Conservation (phyloP, 2,329 filamentous ascomycete species). For the Sclerotinia subarctica region DNA sequence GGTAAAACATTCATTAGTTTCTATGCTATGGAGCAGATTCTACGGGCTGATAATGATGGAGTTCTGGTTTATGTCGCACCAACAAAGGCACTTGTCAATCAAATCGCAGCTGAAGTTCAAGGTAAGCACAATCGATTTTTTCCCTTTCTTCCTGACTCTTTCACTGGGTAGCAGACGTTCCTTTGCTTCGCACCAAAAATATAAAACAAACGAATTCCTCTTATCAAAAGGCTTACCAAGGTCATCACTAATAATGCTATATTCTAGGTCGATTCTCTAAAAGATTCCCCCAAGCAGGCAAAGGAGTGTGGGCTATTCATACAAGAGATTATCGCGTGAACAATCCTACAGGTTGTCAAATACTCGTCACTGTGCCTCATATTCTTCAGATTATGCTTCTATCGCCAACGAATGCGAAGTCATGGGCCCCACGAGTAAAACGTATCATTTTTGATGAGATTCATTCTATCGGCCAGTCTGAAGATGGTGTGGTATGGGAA, state of each 20-base stretch:
- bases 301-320: conserved; percentile 75
- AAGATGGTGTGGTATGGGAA: conserved; percentile 76
- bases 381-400: conserved; percentile 77
- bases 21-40: conserved; percentile 76
- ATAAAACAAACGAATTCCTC: not conserved
- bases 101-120: conserved; percentile 76
- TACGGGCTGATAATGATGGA: conserved; percentile 64
- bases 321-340: conserved; percentile 74
- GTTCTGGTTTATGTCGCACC: conserved; percentile 77
- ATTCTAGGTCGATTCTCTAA: conserved; percentile 60
- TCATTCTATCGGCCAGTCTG: conserved; percentile 73
- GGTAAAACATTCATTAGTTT: conserved; percentile 84
- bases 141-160: not conserved
- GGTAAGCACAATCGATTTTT: conserved; percentile 40
- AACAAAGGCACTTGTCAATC: conserved; percentile 78
- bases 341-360: conserved; percentile 67
- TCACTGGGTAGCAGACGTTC: not conserved
- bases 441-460: conserved; percentile 82
- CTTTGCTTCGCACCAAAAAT: not conserved
- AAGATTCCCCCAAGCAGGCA: conserved; percentile 51
- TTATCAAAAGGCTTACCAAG: not conserved
- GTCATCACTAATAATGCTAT: conserved; percentile 20
- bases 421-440: conserved; percentile 66
- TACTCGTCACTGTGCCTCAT: conserved; percentile 74
- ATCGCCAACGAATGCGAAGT: conserved; percentile 59